phyloP scores from a whole-genome alignment of 352 stramenopile genomes.

The Aphanomyces euteiches region DNA sequence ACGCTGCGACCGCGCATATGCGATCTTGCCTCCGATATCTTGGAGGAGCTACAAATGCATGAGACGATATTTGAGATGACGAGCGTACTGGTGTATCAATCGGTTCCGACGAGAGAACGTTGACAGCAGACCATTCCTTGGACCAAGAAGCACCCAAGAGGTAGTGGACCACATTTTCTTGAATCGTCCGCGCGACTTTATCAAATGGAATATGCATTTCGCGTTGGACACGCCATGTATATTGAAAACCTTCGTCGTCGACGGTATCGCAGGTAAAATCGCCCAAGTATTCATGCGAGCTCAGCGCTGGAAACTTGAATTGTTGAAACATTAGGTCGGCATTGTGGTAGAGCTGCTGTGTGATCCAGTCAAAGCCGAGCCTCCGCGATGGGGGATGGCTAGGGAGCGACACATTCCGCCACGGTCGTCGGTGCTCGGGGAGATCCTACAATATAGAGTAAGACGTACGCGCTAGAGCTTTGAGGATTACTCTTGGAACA shows the following conservation, averaged over 20 bases:
- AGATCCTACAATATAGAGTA: not conserved
- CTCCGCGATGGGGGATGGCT: conserved; percentile 1
- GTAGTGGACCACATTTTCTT: conserved; percentile 18
- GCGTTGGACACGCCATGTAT: conserved; percentile 16
- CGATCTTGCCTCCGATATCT: conserved; percentile 15
- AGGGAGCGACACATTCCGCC: conserved; percentile 9
- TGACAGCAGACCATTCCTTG: conserved; percentile 23
- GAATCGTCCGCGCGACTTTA: conserved; percentile 12
- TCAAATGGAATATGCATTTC: conserved; percentile 17
- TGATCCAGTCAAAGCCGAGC: conserved; percentile 28
- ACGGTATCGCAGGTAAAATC: conserved; percentile 13
- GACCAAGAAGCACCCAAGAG: conserved; percentile 21
- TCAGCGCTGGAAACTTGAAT: conserved; percentile 10
- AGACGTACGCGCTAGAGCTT: no score
- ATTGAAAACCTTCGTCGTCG: conserved; percentile 16
- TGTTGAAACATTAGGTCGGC: conserved; percentile 5
- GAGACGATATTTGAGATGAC: not conserved
- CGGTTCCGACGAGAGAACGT: conserved; percentile 4
- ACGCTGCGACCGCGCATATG: conserved; percentile 18
- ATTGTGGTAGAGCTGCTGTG: conserved; percentile 27
- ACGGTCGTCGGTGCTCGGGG: not conserved
- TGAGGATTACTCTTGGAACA: no score
- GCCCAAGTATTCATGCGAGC: conserved; percentile 7
- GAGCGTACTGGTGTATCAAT: conserved; percentile 5
- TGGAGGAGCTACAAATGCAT: conserved; percentile 7